A percentile compares a stretch with the other conserved stretches of the same genome.
These are phyloP conservation scores for Chaetoceros muelleri DNA, from an alignment of 108 stramenopile genomes.

Conservation along the genomic window DNA sequence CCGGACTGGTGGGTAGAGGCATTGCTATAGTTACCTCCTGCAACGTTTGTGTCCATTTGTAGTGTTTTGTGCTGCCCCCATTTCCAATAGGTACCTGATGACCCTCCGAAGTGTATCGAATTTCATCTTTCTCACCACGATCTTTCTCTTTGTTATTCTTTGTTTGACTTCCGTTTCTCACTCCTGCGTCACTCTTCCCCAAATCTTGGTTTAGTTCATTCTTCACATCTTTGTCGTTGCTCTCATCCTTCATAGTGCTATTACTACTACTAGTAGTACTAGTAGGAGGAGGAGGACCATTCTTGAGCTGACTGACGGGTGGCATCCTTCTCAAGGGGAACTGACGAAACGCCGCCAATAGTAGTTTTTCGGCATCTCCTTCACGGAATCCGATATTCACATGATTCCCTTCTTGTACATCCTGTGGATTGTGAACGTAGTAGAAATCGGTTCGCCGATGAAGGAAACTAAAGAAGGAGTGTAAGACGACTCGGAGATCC, in stretches of 20 bases:
- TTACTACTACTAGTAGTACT: not conserved
- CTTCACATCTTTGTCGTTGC: not conserved
- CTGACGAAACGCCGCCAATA: constrained; percentile 75
- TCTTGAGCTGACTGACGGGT: constrained; percentile 7
- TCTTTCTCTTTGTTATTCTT: constrained; percentile 3
- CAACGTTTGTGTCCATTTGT: constrained; percentile 83
- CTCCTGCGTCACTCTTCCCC: constrained; percentile 2
- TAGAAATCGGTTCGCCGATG: constrained; percentile 84
- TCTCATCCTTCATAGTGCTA: not conserved
- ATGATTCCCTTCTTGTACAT: constrained; percentile 17
- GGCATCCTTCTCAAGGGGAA: constrained; percentile 68
- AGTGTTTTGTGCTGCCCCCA: constrained; percentile 66
- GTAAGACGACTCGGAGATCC: constrained; percentile 57
- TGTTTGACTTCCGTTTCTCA: not conserved
- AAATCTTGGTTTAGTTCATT: not conserved
- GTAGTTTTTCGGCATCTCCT: constrained; percentile 76
- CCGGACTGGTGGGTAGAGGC: constrained; percentile 32
- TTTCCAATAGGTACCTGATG: constrained; percentile 81
- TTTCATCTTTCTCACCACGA: constrained; percentile 2
- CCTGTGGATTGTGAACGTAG: constrained; percentile 54
- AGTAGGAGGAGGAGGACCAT: constrained; percentile 2
- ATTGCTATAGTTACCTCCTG: constrained; percentile 68
- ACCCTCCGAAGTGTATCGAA: constrained; percentile 69
- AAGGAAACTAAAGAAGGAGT: constrained; percentile 73
- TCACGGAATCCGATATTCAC: constrained; percentile 59